Evolutionary conservation across 495 filamentous ascomycete genomes (phyloP).

Genomic region (Penicillium psychrofluorescens): DNA sequence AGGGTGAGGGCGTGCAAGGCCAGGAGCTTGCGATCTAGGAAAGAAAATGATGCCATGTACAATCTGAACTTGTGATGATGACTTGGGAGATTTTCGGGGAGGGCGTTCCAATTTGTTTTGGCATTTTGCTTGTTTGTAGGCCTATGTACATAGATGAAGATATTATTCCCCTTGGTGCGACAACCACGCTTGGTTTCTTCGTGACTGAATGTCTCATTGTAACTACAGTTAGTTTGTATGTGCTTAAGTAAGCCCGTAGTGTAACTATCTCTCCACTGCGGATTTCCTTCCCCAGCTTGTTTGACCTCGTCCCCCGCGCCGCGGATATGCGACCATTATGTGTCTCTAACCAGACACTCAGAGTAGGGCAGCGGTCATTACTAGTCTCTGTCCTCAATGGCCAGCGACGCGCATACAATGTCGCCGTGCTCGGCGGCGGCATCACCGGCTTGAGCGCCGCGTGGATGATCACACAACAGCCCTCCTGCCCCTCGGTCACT

Average conservation of each 20-base stretch:
- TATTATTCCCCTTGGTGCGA: constrained; percentile 9
- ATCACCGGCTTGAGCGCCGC: constrained; percentile 84
- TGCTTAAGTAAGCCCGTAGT: neutral
- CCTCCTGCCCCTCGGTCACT: constrained; percentile 58
- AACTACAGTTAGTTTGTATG: too few relatives aligned
- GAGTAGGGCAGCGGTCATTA: constrained; percentile 9
- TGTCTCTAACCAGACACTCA: constrained; percentile 12
- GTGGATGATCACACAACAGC: constrained; percentile 57
- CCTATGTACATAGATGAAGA: constrained; percentile 18
- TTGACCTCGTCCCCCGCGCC: neutral
- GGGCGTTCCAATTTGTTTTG: constrained; percentile 26
- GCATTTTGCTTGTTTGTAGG: constrained; percentile 21
- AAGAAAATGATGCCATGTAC: constrained; percentile 23
- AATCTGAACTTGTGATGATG: constrained; percentile 23
- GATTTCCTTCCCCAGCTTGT: neutral
- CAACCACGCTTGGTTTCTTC: too few relatives aligned
- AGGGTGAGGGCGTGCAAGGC: constrained; percentile 25
- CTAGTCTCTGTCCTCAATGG: constrained; percentile 7
- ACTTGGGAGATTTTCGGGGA: constrained; percentile 9
- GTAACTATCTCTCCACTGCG: too few relatives aligned
- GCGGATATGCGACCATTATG: constrained; percentile 26
- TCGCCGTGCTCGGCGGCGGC: constrained; percentile 79
- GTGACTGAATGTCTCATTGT: too few relatives aligned
- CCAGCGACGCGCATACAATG: constrained; percentile 30
- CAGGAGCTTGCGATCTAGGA: constrained; percentile 33